Evolutionary conservation across 2,329 filamentous ascomycete species (phyloP), one percentile per base, ranked within the genome.

Genomic region (Lachnellula cervina): DNA sequence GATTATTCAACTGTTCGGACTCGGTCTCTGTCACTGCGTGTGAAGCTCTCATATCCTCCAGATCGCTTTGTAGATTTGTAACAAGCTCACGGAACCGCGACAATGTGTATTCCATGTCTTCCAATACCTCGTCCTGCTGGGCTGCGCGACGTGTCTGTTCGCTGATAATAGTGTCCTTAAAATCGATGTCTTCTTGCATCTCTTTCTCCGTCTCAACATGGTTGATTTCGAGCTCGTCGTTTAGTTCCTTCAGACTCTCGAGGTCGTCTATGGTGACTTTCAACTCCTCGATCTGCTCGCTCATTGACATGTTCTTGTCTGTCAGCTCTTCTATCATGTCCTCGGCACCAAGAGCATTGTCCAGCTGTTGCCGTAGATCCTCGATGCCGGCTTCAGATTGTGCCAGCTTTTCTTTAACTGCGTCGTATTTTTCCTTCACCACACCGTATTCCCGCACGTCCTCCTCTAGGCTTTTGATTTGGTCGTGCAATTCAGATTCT

Each of bases 131-230:
- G 56, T 95, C 89, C 69, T 96, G 90, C 67, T 92, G 84, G 3
- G 79, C 78, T 5, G 87, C 80, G 60, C 86, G 84, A 55, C 87
- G 85, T 35, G 80, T 80, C 66, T 95, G 88, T 68, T 97, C 93
- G n/a, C 83, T 79, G 61, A 97, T 88, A 58, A 96, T 76, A 53
- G 80, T 82, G 61, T 97, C 92, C 70, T 89, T 90, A 73, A 90
- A 88, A 69, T 97, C 92, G 54, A 97, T 82, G 66, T 97, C 92
- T 65, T 95, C 89, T 70, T 96, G 91, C 72, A 99, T 82, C 69
- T 97, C 92, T 71, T 93, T 96, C 70, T 96, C 90, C 37, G 91
- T 89, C 68, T 97, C 91, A 4, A 94, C 83, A 68, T 97, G 92
- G 68, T 96, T 96, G 65, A 90, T 82, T 70, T 97, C 92, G 3